These are phyloP conservation scores for Phlebiopsis flavidoalba DNA, from an alignment of 768 basidiomycete genomes.

Conservation along the genomic window DNA sequence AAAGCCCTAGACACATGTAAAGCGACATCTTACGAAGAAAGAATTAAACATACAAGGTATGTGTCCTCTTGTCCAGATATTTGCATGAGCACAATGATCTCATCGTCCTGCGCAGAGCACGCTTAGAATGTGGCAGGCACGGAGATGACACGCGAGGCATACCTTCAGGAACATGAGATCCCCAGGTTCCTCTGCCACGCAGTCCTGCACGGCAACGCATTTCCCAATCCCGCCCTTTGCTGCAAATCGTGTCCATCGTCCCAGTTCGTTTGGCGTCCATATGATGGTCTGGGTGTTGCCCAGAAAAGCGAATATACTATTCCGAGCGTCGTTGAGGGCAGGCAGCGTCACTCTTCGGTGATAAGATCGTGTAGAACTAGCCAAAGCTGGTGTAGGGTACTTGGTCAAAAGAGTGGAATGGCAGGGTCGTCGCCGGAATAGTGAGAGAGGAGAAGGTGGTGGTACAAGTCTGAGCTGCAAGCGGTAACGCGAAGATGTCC, in stretches of 20 bases:
- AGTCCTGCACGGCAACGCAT: constrained; percentile 70
- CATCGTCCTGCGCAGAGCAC: constrained; percentile 53
- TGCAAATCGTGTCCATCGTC: constrained; percentile 82
- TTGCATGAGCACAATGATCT: constrained; percentile 75
- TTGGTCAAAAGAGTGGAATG: constrained; percentile 10
- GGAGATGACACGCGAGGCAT: constrained; percentile 17
- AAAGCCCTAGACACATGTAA: constrained; percentile 51
- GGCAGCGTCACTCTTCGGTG: neutral
- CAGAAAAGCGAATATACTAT: neutral
- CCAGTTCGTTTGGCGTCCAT: constrained; percentile 73
- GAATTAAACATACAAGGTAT: constrained; percentile 35
- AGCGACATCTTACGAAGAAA: neutral
- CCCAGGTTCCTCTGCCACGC: constrained; percentile 63
- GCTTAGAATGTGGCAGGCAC: constrained; percentile 16
- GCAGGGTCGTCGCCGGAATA: constrained; percentile 9
- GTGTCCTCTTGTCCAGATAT: constrained; percentile 45
- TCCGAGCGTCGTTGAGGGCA: neutral
- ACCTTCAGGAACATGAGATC: constrained; percentile 90
- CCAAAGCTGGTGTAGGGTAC: neutral
- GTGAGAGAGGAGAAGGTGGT: neutral
- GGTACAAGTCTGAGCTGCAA: neutral
- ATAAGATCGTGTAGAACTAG: neutral
- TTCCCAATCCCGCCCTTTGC: constrained; percentile 81
- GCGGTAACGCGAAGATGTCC: neutral
- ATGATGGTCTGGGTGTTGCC: neutral